Evolutionary conservation across 805 yeast species (phyloP).

Genomic region (Hanseniaspora meyeri): DNA sequence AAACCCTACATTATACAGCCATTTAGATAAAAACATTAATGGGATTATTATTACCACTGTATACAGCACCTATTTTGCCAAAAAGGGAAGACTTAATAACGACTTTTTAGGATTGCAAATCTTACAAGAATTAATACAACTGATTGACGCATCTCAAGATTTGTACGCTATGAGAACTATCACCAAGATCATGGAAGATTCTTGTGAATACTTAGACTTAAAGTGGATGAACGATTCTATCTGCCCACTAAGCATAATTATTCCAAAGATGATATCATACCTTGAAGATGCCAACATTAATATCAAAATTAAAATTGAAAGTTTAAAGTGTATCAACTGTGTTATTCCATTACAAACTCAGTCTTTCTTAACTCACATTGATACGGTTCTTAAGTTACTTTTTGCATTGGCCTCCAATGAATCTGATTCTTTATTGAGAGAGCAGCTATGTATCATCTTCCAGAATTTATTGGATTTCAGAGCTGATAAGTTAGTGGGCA

Average conservation of each 20-base stretch:
- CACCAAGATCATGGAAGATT: conserved; percentile 83
- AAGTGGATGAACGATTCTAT: conserved; percentile 44
- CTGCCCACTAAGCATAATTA: conserved; percentile 54
- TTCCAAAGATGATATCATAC: conserved; percentile 51
- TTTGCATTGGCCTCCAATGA: conserved; percentile 60
- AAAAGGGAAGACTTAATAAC: conserved; percentile 24
- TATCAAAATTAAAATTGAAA: conserved; percentile 44
- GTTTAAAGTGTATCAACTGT: conserved; percentile 64
- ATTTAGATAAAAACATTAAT: conserved; percentile 71
- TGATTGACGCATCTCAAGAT: conserved; percentile 40
- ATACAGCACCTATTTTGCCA: conserved; percentile 37
- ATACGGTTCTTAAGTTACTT: conserved; percentile 49
- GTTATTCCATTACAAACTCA: conserved; percentile 61
- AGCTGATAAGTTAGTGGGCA: conserved; percentile 70
- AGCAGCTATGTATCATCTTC: conserved; percentile 68
- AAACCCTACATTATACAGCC: conserved; percentile 12
- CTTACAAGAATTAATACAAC: conserved; percentile 52
- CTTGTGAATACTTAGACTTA: conserved; percentile 49
- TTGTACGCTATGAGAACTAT: conserved; percentile 51
- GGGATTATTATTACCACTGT: conserved; percentile 83
- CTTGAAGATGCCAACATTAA: conserved; percentile 25
- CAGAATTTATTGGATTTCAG: conserved; percentile 56
- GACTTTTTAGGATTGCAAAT: conserved; percentile 46
- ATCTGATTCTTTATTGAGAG: conserved; percentile 40
- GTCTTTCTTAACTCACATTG: conserved; percentile 50